phyloP scores from a whole-genome alignment of 208 protist species.

The Acanthamoeba healyi region DNA sequence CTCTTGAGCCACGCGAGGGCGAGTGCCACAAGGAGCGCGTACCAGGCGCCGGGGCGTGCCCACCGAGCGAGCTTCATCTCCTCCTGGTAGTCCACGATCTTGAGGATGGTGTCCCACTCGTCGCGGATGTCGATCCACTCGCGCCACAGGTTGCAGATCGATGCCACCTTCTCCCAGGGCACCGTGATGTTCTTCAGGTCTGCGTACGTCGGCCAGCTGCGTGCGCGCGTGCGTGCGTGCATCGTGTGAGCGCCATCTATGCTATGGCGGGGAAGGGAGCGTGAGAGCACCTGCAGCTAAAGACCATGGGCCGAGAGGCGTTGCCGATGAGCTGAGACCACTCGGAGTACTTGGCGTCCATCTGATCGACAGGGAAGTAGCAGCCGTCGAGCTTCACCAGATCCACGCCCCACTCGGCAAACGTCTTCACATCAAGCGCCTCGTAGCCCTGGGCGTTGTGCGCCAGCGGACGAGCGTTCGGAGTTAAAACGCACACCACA shows the following conservation, averaged over 20 bases:
- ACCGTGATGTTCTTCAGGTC: neutral
- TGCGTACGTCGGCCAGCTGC: conserved; percentile 56
- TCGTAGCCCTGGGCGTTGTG: conserved; percentile 60
- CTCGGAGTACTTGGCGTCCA: conserved; percentile 38
- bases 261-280: neutral
- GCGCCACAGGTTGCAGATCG: conserved; percentile 47
- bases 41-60: conserved; percentile 42
- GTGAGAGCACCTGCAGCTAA: conserved; percentile 42
- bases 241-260: neutral
- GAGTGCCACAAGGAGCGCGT: neutral
- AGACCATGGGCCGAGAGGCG: conserved; percentile 29
- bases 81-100: conserved; percentile 52
- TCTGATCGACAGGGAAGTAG: conserved; percentile 33
- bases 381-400: conserved; percentile 62
- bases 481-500: too few relatives aligned
- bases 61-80: neutral
- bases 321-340: conserved; percentile 21
- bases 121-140: conserved; percentile 52
- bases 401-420: conserved; percentile 72
- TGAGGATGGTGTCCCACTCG: conserved; percentile 18
- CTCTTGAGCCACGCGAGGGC: too few relatives aligned
- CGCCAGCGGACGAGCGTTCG: too few relatives aligned
- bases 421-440: conserved; percentile 32
- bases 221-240: neutral
- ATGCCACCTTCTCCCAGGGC: conserved; percentile 20